Conservation (phyloP, 371 early-diverging fungal genomes). For the Mucor indicus region DNA sequence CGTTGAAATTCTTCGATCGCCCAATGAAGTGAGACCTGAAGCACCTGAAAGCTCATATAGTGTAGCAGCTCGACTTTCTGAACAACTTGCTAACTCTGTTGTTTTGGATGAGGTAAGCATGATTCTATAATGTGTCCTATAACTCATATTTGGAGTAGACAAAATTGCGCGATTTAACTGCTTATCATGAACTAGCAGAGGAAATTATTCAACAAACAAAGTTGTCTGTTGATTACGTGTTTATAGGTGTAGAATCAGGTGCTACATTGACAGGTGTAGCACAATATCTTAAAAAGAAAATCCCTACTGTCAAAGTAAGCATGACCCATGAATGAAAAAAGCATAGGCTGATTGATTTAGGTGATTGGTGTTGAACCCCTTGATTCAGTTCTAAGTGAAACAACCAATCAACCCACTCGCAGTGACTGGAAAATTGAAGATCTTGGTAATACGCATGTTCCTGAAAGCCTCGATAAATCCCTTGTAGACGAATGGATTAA, state of each 20-base stretch:
- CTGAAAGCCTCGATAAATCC: conserved; percentile 51
- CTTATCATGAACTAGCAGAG: conserved; percentile 50
- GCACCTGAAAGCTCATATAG: conserved; percentile 70
- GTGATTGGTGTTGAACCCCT: conserved; percentile 72
- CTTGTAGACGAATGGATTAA: conserved; percentile 72
- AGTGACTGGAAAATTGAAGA: conserved; percentile 76
- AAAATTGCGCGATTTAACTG: conserved; percentile 13
- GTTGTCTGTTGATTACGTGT: conserved; percentile 58
- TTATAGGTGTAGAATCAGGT: conserved; percentile 77
- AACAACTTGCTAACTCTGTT: conserved; percentile 52
- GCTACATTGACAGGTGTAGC: conserved; percentile 63
- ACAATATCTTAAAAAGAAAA: conserved; percentile 48
- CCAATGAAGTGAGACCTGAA: conserved; percentile 68
- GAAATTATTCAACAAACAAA: conserved; percentile 65
- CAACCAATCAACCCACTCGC: neutral
- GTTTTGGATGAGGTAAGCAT: conserved; percentile 67
- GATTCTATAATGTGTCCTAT: too few species aligned
- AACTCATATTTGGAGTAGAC: conserved; percentile 7
- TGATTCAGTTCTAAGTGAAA: conserved; percentile 51
- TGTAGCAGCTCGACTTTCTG: conserved; percentile 63
- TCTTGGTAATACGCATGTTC: conserved; percentile 69
- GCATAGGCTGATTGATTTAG: conserved; percentile 12
- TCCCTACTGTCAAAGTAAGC: conserved; percentile 54
- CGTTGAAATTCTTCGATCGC: conserved; percentile 75
- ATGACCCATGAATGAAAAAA: neutral